Conservation (phyloP, 441 rosid genomes). For the Gossypium lobatum region DNA sequence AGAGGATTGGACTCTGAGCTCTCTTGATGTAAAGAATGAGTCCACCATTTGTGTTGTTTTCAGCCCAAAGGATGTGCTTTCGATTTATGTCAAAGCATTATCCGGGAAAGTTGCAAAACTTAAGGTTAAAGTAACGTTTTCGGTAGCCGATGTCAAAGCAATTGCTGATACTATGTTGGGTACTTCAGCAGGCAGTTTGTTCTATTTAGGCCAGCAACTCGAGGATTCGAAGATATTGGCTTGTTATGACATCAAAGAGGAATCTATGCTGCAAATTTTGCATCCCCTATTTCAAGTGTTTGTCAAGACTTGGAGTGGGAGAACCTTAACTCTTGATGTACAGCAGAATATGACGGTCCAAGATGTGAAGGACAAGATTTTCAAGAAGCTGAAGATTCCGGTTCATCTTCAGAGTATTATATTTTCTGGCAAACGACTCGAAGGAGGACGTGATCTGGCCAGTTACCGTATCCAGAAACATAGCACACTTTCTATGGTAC, state of each 20-base stretch:
- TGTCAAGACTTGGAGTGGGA: conserved; percentile 25
- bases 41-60: conserved; percentile 21
- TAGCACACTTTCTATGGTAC: conserved; percentile 8
- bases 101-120: conserved; percentile 11
- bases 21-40: conserved; percentile 13
- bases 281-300: conserved; percentile 20
- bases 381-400: conserved; percentile 19
- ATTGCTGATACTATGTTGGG: conserved; percentile 18
- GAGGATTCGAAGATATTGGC: conserved; percentile 29
- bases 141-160: conserved; percentile 23
- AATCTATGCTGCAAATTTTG: conserved; percentile 13
- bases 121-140: conserved; percentile 18
- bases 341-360: neutral
- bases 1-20: conserved; percentile 24
- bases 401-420: conserved; percentile 8
- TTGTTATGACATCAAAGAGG: conserved; percentile 22
- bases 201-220: conserved; percentile 22
- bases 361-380: conserved; percentile 19
- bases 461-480: conserved; percentile 27
- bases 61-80: conserved; percentile 15
- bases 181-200: neutral
- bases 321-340: conserved; percentile 21
- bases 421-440: conserved; percentile 28
- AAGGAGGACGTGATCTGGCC: conserved; percentile 14
- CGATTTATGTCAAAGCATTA: conserved; percentile 21